phyloP scores from a whole-genome alignment of 2,329 filamentous ascomycete species.

The Fusarium stilboides region DNA sequence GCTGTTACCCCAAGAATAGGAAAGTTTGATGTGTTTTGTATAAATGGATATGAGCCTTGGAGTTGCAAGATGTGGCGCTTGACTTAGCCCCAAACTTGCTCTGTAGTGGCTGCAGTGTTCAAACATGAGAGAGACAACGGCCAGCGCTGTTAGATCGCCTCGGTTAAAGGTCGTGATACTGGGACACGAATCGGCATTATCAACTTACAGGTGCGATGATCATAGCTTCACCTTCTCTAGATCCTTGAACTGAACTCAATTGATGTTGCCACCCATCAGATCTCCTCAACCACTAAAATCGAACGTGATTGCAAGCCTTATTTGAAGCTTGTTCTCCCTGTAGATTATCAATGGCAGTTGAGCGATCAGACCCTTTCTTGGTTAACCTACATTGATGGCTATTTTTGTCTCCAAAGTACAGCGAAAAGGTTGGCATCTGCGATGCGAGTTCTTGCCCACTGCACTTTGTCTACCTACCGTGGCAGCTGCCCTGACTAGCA shows the following conservation, averaged over 20 bases:
- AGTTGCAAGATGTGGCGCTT: slow-evolving; percentile 8
- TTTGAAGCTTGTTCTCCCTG: not conserved
- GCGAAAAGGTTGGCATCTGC: not conserved
- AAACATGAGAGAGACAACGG: no score
- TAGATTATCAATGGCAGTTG: slow-evolving; percentile 2
- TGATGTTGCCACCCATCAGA: slow-evolving; percentile 6
- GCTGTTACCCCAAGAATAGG: not conserved
- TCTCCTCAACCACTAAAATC: slow-evolving; percentile 1
- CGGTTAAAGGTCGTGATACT: no score
- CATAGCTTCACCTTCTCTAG: not conserved
- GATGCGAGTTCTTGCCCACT: slow-evolving; percentile 30
- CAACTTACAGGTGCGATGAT: slow-evolving; percentile 4
- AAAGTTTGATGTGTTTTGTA: not conserved
- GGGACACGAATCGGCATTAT: not conserved
- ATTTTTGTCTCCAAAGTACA: slow-evolving; percentile 10
- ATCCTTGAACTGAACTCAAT: slow-evolving; percentile 1
- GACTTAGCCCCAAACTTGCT: not conserved
- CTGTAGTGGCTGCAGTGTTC: not conserved
- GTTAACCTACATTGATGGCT: not conserved
- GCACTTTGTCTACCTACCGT: slow-evolving; percentile 30
- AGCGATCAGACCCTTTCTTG: slow-evolving; percentile 2
- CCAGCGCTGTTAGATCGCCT: no score
- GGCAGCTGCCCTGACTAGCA: slow-evolving; percentile 37
- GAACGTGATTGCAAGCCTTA: slow-evolving; percentile 12
- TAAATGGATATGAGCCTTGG: not conserved